phyloP scores from a whole-genome alignment of 768 basidiomycete genomes.

The Lanmaoa pseudosensibilis region DNA sequence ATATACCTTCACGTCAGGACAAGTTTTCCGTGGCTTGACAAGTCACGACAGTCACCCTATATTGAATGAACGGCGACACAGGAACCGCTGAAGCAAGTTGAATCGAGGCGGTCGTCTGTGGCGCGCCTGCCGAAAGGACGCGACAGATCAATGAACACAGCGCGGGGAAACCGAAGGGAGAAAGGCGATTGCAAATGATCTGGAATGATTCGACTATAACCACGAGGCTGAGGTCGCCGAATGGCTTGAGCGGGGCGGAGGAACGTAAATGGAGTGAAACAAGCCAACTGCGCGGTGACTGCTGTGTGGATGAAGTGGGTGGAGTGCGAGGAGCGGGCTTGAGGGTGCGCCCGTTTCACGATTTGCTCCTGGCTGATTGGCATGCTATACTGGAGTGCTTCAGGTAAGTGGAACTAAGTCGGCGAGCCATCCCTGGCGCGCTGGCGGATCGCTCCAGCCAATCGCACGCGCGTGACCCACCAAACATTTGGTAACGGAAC shows the following conservation, averaged over 20 bases:
- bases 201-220: neutral
- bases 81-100: neutral
- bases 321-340: neutral
- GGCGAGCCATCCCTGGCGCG: slow-evolving; percentile 13
- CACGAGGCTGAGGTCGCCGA: slow-evolving; percentile 18
- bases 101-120: slow-evolving; percentile 2
- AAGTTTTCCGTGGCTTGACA: neutral
- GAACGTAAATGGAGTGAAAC: slow-evolving; percentile 12
- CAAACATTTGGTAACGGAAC: slow-evolving; percentile 7
- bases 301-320: slow-evolving; percentile 1
- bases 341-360: neutral
- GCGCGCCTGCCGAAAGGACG: slow-evolving; percentile 5
- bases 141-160: slow-evolving; percentile 8
- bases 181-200: neutral
- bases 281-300: neutral
- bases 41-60: neutral
- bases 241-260: neutral
- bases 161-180: slow-evolving; percentile 6
- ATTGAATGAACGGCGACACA: neutral
- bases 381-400: slow-evolving; percentile 4
- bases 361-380: slow-evolving; percentile 6
- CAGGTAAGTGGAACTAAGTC: slow-evolving; percentile 4
- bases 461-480: neutral
- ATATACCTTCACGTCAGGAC: slow-evolving; percentile 18
- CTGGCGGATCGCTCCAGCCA: slow-evolving; percentile 13